Evolutionary conservation across 768 basidiomycete genomes (phyloP).

Genomic region (Pisolithus tinctorius): DNA sequence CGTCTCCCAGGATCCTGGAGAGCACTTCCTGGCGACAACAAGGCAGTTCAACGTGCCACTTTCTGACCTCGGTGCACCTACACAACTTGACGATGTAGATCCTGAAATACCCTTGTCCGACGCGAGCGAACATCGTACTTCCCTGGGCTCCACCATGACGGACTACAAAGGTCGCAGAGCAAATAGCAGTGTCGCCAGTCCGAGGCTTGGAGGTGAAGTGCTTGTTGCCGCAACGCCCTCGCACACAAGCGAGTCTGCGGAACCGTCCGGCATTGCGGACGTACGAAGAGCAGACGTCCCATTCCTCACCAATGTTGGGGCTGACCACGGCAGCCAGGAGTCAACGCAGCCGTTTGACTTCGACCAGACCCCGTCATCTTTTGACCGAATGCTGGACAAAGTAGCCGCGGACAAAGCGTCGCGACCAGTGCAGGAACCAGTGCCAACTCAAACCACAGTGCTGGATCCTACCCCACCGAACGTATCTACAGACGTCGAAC

Average conservation of each 20-base stretch:
- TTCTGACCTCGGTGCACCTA: conserved; percentile 41
- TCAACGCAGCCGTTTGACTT: conserved; percentile 30
- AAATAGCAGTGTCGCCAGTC: conserved; percentile 1
- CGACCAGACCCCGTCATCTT: conserved; percentile 34
- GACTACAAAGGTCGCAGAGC: conserved; percentile 19
- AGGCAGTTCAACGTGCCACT: conserved; percentile 54
- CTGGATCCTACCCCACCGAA: conserved; percentile 5
- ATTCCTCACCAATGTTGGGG: conserved; percentile 6
- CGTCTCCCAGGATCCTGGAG: conserved; percentile 41
- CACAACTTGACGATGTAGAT: conserved; percentile 28
- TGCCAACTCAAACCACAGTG: conserved; percentile 9
- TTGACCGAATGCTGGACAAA: conserved; percentile 32
- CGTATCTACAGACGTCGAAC: conserved; percentile 1
- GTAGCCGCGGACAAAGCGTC: conserved; percentile 15
- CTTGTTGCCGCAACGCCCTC: conserved; percentile 53
- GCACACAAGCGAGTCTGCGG: conserved; percentile 28
- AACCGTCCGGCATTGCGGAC: conserved; percentile 6
- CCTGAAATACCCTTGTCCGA: conserved; percentile 47
- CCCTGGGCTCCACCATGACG: conserved; percentile 18
- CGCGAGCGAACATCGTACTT: conserved; percentile 29
- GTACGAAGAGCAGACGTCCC: conserved; percentile 6
- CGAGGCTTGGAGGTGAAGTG: conserved; percentile 14
- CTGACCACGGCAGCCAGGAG: conserved; percentile 14
- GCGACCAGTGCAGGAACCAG: conserved; percentile 18
- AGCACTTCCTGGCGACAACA: conserved; percentile 37